Percentiles rank a stretch among this genome's conserved stretches.
Evolutionary conservation across 768 basidiomycete species (phyloP).

Genomic region (Strobilomyces dryophilus): DNA sequence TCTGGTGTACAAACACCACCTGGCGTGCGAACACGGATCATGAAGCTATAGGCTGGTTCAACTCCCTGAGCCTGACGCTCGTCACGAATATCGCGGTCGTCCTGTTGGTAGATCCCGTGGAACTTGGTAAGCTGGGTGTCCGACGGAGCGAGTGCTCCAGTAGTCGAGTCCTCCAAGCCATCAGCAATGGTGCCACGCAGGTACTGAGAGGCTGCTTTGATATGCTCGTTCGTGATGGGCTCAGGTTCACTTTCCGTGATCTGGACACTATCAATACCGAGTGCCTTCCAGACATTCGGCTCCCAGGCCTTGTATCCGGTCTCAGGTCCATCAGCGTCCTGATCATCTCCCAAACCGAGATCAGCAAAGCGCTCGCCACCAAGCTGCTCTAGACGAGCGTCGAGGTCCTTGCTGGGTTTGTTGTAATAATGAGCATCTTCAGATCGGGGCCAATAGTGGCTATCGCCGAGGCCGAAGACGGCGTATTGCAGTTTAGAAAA

Average conservation of each 20-base stretch:
- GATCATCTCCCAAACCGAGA: constrained; percentile 91
- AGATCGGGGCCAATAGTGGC: constrained; percentile 97
- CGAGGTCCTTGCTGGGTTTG: constrained; percentile 90
- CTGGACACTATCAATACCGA: constrained; percentile 88
- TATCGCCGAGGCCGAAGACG: constrained; percentile 96
- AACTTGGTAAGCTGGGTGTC: constrained; percentile 98
- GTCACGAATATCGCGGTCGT: constrained; percentile 97
- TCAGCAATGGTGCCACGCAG: constrained; percentile 94
- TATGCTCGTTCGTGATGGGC: constrained; percentile 98
- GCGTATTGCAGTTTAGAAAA: constrained; percentile 67
- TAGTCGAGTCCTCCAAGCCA: constrained; percentile 79
- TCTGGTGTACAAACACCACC: constrained; percentile 89
- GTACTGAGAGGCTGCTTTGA: constrained; percentile 94
- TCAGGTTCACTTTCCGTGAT: constrained; percentile 92
- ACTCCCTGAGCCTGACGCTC: constrained; percentile 89
- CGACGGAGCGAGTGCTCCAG: constrained; percentile 86
- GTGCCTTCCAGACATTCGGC: constrained; percentile 84
- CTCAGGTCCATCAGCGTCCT: constrained; percentile 92
- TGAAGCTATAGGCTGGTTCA: constrained; percentile 95
- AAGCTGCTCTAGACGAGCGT: constrained; percentile 70
- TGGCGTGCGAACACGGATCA: constrained; percentile 97
- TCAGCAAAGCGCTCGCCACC: constrained; percentile 72
- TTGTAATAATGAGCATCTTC: constrained; percentile 99
- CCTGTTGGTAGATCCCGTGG: constrained; percentile 95
- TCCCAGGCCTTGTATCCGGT: constrained; percentile 99